Base-by-base conservation (phyloP, 768 basidiomycete species). In the Tubosaeta brunneosetosa region DNA sequence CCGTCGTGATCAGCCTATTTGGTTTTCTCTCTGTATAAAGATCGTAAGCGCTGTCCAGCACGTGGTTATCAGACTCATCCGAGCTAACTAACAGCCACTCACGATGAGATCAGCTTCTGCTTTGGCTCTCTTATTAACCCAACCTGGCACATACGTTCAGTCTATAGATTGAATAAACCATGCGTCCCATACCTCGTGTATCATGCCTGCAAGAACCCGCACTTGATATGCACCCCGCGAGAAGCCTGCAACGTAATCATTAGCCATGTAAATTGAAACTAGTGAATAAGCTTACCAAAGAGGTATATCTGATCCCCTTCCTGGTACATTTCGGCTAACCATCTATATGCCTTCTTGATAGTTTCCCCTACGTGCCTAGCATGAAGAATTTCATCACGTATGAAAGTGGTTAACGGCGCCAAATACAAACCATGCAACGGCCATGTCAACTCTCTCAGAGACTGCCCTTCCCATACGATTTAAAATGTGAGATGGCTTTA, bases 171-270 rank as follows among this genome's bases (percentile, higher is more conserved):
- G 26, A 32, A 12, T 16, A 26, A 17, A 29, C 19, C 5, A 6
- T 34, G 37, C 17, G 13, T 1, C 17, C 1, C 46, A 13, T 27
- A 74, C 72, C 56, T 69, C 64, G 17, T 73, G 47, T 7, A 75
- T 66, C 74, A 76, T 76, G 6, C 65, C 74, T 0, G 74, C 72
- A 7, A 74, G 63, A 2, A 68, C 69, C 14, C 75, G 65, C 0
- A 71, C 72, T 49, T 73, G 68, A 52, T 73, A 74, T n/a, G 73
- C 71, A 13, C 77, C 76, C 25, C 77, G 67, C 29, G 75, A 76
- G 55, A 78, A 78, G 27, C 69, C 69, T 70, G n/a, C 1, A n/a
- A 6, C 14, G 3, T 1, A 2, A 26, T 7, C 3, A 29, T 51
- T 9, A 40, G 10, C 22, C 10, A 11, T 36, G 2, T 32, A n/a